These are phyloP conservation scores for Sporothrix luriei DNA, from an alignment of 2,329 filamentous ascomycete species.

Conservation along the genomic window DNA sequence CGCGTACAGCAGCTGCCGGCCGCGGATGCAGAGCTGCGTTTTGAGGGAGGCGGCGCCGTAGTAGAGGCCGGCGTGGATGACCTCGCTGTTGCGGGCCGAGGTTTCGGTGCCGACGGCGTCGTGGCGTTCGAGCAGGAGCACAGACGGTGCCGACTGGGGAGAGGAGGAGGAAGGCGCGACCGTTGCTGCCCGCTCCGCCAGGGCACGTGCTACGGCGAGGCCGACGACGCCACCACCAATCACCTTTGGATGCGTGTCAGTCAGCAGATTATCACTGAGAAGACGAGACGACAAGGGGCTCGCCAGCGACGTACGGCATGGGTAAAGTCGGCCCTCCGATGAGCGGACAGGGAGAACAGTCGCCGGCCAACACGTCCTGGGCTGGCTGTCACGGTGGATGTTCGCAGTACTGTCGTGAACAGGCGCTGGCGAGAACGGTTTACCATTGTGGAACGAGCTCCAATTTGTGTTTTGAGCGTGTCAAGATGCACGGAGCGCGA, in stretches of 20 bases:
- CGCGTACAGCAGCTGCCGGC: constrained; percentile 75
- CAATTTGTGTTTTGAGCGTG: neutral
- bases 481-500: neutral
- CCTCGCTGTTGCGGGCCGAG: constrained; percentile 88
- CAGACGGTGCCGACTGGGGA: constrained; percentile 54
- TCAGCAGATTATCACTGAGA: no score
- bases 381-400: neutral
- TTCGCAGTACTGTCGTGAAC: neutral
- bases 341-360: constrained; percentile 21
- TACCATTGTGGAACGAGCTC: neutral
- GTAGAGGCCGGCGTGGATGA: constrained; percentile 94
- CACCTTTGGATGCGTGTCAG: constrained; percentile 45
- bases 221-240: constrained; percentile 71
- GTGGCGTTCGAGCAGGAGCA: constrained; percentile 81
- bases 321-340: constrained; percentile 30
- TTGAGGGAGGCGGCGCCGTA: constrained; percentile 79
- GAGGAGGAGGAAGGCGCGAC: neutral
- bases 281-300: neutral
- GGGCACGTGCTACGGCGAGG: constrained; percentile 72
- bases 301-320: constrained; percentile 21
- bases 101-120: constrained; percentile 77
- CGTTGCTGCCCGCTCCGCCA: constrained; percentile 51
- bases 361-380: neutral
- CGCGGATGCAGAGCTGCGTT: constrained; percentile 76
- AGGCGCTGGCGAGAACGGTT: constrained; percentile 1